Conservation (phyloP, 2,329 filamentous ascomycete species). For the Penicillium sp. region DNA sequence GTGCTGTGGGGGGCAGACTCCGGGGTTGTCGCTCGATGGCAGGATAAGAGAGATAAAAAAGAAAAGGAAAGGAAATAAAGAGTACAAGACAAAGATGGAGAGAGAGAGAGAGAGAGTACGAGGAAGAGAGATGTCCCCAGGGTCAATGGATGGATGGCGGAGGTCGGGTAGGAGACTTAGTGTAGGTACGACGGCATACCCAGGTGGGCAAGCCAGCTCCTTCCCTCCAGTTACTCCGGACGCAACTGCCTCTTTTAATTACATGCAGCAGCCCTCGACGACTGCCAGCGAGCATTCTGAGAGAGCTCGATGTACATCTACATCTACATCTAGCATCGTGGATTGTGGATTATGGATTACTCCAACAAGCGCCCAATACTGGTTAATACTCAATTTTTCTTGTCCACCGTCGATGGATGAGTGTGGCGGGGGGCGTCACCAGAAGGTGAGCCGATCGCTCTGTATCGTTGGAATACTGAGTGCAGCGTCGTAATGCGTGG, state of each 20-base stretch:
- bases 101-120: background rate
- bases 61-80: background rate
- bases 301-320: background rate
- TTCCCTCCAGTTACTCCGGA: background rate
- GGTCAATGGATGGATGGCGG: background rate
- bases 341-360: background rate
- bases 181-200: background rate
- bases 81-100: background rate
- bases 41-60: slow-evolving; percentile 10
- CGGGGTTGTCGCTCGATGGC: slow-evolving; percentile 16
- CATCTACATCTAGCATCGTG: background rate
- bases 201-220: background rate
- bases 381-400: too few relatives aligned
- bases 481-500: background rate
- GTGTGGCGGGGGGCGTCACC: too few relatives aligned
- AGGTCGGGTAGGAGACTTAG: background rate
- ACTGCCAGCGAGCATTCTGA: too few relatives aligned
- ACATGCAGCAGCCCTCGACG: too few relatives aligned
- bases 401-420: too few relatives aligned
- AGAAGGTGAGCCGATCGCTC: background rate
- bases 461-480: background rate
- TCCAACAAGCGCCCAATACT: too few relatives aligned
- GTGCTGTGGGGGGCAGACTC: slow-evolving; percentile 20
- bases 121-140: background rate
- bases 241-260: background rate